phyloP scores from a whole-genome alignment of 73 alveolate genomes.

The Symbiodinium pilosum region DNA sequence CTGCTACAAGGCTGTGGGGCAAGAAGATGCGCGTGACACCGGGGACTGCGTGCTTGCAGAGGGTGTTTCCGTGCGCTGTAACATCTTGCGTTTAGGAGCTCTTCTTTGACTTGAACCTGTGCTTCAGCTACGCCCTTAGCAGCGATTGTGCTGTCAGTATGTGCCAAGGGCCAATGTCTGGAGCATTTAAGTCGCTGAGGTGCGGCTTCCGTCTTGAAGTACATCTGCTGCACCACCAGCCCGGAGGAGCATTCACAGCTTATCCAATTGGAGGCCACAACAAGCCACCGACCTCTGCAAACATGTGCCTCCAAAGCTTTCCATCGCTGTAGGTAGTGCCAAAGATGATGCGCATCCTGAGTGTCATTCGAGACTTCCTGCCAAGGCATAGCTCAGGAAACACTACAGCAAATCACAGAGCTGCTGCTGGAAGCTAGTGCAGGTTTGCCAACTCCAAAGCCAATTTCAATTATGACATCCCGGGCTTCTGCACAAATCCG shows the following conservation, averaged over 20 bases:
- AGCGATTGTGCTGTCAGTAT: not conserved
- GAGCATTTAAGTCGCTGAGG: no score
- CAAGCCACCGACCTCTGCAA: no score
- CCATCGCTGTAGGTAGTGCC: constrained; percentile 31
- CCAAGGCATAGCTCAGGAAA: not conserved
- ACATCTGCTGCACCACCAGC: constrained; percentile 86
- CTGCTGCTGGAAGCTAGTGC: not conserved
- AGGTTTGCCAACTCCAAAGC: constrained; percentile 83
- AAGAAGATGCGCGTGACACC: constrained; percentile 76
- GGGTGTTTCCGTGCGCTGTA: not conserved
- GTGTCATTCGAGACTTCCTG: constrained; percentile 70
- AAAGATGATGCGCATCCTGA: constrained; percentile 71
- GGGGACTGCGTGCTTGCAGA: not conserved
- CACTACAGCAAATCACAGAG: no score
- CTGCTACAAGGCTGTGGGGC: constrained; percentile 49
- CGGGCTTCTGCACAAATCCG: constrained; percentile 75
- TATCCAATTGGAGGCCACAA: constrained; percentile 38
- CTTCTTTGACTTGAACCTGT: constrained; percentile 65
- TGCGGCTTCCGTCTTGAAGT: constrained; percentile 72
- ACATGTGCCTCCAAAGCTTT: no score
- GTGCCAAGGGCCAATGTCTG: no score
- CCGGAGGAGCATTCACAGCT: constrained; percentile 84
- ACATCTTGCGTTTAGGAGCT: constrained; percentile 47
- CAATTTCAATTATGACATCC: constrained; percentile 61
- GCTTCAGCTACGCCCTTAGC: constrained; percentile 48